Evolutionary conservation across 2,329 filamentous ascomycete species (phyloP).

Genomic region (Aspergillus udagawae): DNA sequence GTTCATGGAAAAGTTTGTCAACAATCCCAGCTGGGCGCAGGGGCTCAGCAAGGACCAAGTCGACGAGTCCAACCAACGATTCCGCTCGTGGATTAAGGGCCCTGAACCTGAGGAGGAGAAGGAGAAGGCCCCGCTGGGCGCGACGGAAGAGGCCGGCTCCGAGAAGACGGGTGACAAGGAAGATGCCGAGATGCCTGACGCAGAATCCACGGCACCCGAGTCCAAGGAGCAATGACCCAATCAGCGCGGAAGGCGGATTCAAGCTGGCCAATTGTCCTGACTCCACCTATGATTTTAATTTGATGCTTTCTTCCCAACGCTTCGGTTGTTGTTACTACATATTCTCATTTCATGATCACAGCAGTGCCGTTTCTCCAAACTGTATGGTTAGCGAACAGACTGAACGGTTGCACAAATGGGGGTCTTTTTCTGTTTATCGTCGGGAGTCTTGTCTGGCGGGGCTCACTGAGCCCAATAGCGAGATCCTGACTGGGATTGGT

Average conservation of each 20-base stretch:
- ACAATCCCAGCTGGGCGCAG: slow-evolving; percentile 51
- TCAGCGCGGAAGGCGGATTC: slow-evolving; percentile 17
- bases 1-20: slow-evolving; percentile 51
- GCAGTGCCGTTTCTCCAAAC: slow-evolving; percentile 8
- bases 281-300: slow-evolving; percentile 7
- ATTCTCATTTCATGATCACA: slow-evolving; percentile 1
- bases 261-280: slow-evolving; percentile 7
- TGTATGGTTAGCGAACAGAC: slow-evolving; percentile 14
- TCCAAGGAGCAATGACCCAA: slow-evolving; percentile 16
- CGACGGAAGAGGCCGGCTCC: slow-evolving; percentile 10
- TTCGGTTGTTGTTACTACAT: slow-evolving; percentile 3
- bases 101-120: slow-evolving; percentile 8
- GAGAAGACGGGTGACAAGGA: slow-evolving; percentile 18
- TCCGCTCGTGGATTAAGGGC: slow-evolving; percentile 45
- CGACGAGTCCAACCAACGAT: slow-evolving; percentile 44
- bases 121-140: slow-evolving; percentile 5
- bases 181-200: slow-evolving; percentile 36
- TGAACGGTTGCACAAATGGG: slow-evolving; percentile 18
- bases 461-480: not conserved
- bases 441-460: not conserved
- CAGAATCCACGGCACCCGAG: slow-evolving; percentile 21
- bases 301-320: slow-evolving; percentile 5
- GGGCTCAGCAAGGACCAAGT: slow-evolving; percentile 48
- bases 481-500: not conserved
- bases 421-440: not conserved